Percentiles rank a stretch among this genome's conserved stretches.
Conservation (phyloP, 345 rosid genomes). For the Arabis alpina region DNA sequence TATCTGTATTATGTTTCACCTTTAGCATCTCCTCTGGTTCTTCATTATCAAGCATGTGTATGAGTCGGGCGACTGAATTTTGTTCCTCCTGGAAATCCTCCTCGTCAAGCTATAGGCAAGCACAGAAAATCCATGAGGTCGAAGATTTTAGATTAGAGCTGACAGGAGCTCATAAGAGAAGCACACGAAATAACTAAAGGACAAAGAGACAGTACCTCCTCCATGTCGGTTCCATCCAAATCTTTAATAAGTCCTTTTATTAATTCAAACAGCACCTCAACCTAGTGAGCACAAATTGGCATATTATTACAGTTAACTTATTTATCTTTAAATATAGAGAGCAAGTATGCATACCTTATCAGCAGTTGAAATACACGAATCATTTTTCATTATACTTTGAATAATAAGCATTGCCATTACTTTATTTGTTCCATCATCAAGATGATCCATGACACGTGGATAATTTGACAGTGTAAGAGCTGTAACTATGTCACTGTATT, state of each 20-base stretch:
- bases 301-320: constrained; percentile 23
- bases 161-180: constrained; percentile 16
- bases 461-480: constrained; percentile 85
- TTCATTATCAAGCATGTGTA: constrained; percentile 78
- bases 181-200: not conserved
- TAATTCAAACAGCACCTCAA: constrained; percentile 81
- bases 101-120: constrained; percentile 68
- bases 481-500: constrained; percentile 80
- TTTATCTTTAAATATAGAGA: constrained; percentile 24
- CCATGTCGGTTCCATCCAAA: constrained; percentile 62
- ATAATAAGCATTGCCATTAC: constrained; percentile 89
- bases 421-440: constrained; percentile 83
- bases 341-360: constrained; percentile 58
- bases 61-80: constrained; percentile 84
- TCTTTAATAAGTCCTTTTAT: constrained; percentile 91
- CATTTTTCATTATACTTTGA: constrained; percentile 84
- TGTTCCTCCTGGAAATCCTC: constrained; percentile 95
- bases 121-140: constrained; percentile 22
- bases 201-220: constrained; percentile 55
- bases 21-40: constrained; percentile 88
- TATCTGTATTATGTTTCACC: constrained; percentile 45
- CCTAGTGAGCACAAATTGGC: constrained; percentile 52
- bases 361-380: constrained; percentile 69
- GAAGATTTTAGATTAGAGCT: constrained; percentile 20
- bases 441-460: constrained; percentile 88